phyloP scores from a whole-genome alignment of 2,329 filamentous ascomycete genomes.

The Dactylella cylindrospora region DNA sequence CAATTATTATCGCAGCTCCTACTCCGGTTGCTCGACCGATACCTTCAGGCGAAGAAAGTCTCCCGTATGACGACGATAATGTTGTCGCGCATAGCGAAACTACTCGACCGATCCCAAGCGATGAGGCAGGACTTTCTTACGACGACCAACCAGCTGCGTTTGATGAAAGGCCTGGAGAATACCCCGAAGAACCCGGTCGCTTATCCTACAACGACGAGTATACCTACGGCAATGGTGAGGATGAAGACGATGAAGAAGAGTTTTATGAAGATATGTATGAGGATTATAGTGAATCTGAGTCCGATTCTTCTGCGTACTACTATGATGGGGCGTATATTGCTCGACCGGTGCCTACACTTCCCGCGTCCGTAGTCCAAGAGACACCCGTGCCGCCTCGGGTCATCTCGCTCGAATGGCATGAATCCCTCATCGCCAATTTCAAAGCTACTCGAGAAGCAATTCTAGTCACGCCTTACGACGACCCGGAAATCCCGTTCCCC shows the following conservation, averaged over 20 bases:
- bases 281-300: conserved; percentile 15
- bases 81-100: conserved; percentile 13
- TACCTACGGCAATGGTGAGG: neutral
- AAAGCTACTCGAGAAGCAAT: conserved; percentile 33
- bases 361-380: neutral
- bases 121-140: neutral
- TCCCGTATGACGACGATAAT: conserved; percentile 42
- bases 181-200: neutral
- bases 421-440: conserved; percentile 25
- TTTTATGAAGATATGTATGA: conserved; percentile 8
- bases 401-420: conserved; percentile 24
- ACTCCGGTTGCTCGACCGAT: conserved; percentile 3
- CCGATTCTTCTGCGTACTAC: conserved; percentile 33
- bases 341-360: conserved; percentile 9
- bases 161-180: neutral
- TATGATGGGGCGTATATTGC: conserved; percentile 39
- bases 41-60: conserved; percentile 14
- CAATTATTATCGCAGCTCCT: conserved; percentile 26
- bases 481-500: conserved; percentile 25
- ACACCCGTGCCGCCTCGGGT: conserved; percentile 4
- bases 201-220: conserved; percentile 11
- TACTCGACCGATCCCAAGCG: neutral
- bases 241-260: conserved; percentile 4
- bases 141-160: conserved; percentile 5
- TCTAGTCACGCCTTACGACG: conserved; percentile 25